Percentiles rank a stretch among this genome's conserved stretches.
Evolutionary conservation across 768 basidiomycete species (phyloP).

Genomic region (Galerina marginata): DNA sequence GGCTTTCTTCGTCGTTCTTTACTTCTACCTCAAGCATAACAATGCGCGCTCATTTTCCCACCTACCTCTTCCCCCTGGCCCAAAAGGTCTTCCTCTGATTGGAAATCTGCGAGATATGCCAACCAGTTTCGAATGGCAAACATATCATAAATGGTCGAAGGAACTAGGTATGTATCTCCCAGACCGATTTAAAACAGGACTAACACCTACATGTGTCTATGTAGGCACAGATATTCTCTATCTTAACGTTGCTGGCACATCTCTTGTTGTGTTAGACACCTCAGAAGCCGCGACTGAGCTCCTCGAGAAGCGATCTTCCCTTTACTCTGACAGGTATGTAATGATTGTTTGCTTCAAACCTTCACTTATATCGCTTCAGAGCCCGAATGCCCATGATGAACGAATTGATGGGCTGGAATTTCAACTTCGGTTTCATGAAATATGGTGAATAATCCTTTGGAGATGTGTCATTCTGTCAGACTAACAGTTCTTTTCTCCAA

Average conservation of each 20-base stretch:
- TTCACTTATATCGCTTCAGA: conserved; percentile 18
- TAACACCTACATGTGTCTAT: neutral
- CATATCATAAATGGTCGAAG: conserved; percentile 38
- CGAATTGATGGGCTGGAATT: conserved; percentile 31
- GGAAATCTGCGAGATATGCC: conserved; percentile 33
- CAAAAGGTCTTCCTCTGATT: conserved; percentile 29
- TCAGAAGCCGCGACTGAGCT: conserved; percentile 43
- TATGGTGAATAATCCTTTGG: conserved; percentile 13
- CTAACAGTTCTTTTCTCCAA: conserved; percentile 1
- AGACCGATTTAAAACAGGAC: neutral
- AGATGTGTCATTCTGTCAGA: conserved; percentile 26
- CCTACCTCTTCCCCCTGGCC: conserved; percentile 33
- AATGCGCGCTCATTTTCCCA: conserved; percentile 10
- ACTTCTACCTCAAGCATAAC: conserved; percentile 35
- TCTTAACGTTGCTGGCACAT: conserved; percentile 31
- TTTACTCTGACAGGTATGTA: conserved; percentile 43
- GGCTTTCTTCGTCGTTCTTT: conserved; percentile 23
- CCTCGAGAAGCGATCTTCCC: conserved; percentile 44
- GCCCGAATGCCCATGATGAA: conserved; percentile 30
- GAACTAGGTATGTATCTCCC: conserved; percentile 30
- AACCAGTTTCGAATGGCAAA: conserved; percentile 22
- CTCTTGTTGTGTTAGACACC: conserved; percentile 39
- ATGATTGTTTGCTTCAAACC: neutral
- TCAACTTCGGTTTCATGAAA: conserved; percentile 24
- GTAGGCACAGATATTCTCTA: conserved; percentile 36